Percentiles rank a stretch among this genome's conserved stretches.
These are phyloP conservation scores for Cocos nucifera DNA, from an alignment of 176 grass and related monocot genomes.

Conservation along the genomic window DNA sequence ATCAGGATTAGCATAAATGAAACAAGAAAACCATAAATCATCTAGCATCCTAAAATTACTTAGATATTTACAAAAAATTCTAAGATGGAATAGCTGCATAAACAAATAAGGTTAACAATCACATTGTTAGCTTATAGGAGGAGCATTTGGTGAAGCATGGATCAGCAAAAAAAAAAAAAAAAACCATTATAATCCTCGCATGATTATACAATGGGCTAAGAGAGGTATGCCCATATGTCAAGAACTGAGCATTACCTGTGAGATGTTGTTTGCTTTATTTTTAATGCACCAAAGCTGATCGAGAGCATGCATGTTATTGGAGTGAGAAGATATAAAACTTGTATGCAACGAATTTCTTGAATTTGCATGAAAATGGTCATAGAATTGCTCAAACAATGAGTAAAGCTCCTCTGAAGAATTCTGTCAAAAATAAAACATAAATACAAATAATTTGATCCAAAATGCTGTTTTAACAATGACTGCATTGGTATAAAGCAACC, in stretches of 20 bases:
- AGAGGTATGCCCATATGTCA: no score
- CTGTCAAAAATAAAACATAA: conserved; percentile 39
- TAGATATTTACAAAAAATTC: not conserved
- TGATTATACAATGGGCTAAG: no score
- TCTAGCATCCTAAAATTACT: not conserved
- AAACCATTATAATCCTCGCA: no score
- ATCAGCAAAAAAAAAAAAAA: no score
- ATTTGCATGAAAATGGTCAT: conserved; percentile 84
- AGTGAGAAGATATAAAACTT: conserved; percentile 80
- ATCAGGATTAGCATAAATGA: no score
- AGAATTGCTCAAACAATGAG: conserved; percentile 73
- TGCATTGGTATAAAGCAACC: conserved; percentile 6
- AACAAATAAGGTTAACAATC: no score
- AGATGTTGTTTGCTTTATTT: conserved; percentile 60
- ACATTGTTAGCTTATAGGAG: no score
- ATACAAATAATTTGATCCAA: conserved; percentile 10
- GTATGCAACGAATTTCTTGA: conserved; percentile 58
- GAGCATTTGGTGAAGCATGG: no score
- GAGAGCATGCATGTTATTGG: conserved; percentile 80
- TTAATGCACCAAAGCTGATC: conserved; percentile 62
- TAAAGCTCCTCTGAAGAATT: conserved; percentile 94
- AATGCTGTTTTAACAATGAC: conserved; percentile 5
- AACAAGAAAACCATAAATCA: no score
- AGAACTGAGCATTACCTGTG: conserved; percentile 51
- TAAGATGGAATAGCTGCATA: not conserved